Evolutionary conservation across 345 rosid species (phyloP), one percentile per base, ranked within the genome.

Genomic region (Linum tenue): DNA sequence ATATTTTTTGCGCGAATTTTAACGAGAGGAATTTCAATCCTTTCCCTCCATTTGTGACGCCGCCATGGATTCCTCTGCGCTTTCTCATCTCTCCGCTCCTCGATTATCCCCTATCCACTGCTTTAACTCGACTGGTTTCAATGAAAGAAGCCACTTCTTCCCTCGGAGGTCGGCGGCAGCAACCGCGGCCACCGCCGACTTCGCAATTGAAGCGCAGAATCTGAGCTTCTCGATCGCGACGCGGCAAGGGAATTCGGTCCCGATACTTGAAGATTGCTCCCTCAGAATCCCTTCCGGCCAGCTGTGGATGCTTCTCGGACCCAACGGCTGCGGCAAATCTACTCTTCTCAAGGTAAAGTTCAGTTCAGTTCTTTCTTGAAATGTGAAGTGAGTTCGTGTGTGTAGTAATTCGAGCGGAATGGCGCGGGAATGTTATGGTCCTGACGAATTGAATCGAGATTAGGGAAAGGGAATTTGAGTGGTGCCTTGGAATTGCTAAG

Each of bases 301-400:
- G 64, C 72, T 92, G 56, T 90, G 98, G 94, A 90, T 92, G 97
- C 78, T 90, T 75, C 97, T 90, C 67, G 96, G 98, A 9, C 98
- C 98, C 53, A 92, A 92, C 71, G 97, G 98, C 8, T 92, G 96
- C 70, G 98, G 98, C 0, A 92, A 92, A 83, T 92, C 98, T 64
- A 92, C 97, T 55, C 94, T 90, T 76, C 82, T 92, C 73, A 92
- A 90, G 96, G 98, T 90, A 55, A 59, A 22, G 59, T n/a, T 22
- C 1, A 3, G n/a, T 63, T 42, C 1, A 5, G 16, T 8, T 12
- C 31, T 39, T 4, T 15, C 58, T 37, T 51, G 10, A 8, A 37
- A 7, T 31, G 62, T 50, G 55, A 11, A 59, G 41, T 51, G 7
- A 0, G 1, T 22, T 22, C 31, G 6, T 41, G 44, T 41, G 6